Percentiles rank a stretch among this genome's conserved stretches.
Evolutionary conservation across 768 basidiomycete genomes (phyloP).

Genomic region (Boletus fagicola): DNA sequence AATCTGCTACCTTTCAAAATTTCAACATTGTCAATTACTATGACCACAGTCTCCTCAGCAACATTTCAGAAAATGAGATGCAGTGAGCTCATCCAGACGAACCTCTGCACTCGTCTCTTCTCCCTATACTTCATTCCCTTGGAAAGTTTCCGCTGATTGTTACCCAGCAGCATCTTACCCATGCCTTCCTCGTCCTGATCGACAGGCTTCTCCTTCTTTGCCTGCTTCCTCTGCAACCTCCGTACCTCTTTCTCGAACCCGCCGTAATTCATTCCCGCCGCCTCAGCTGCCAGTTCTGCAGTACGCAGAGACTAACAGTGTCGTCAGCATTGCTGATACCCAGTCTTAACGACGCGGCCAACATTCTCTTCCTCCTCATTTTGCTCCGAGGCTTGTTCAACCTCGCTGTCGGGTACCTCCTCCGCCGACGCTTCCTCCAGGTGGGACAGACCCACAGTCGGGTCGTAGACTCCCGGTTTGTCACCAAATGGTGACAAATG

Average conservation of each 20-base stretch:
- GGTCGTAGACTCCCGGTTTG: conserved; percentile 73
- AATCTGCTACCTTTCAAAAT: too few species aligned
- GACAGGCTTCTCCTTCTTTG: conserved; percentile 35
- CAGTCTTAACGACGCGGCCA: conserved; percentile 26
- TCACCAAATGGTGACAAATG: conserved; percentile 96
- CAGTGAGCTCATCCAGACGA: conserved; percentile 27
- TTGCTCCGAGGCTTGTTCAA: conserved; percentile 24
- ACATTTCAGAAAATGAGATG: conserved; percentile 30
- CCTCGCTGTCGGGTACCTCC: conserved; percentile 31
- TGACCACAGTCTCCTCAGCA: conserved; percentile 48
- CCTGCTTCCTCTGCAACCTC: conserved; percentile 49
- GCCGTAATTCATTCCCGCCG: conserved; percentile 75
- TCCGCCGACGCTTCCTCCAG: conserved; percentile 27
- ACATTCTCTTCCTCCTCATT: conserved; percentile 28
- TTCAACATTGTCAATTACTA: background rate
- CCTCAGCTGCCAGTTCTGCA: conserved; percentile 92
- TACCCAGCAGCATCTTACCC: conserved; percentile 98
- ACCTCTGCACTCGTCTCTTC: conserved; percentile 80
- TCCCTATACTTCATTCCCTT: conserved; percentile 88
- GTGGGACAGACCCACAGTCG: conserved; percentile 38
- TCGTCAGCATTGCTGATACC: conserved; percentile 45
- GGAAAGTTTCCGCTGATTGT: conserved; percentile 89
- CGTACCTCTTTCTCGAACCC: conserved; percentile 69
- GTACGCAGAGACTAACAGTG: conserved; percentile 62
- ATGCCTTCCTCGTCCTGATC: conserved; percentile 67